A percentile compares a stretch with the other conserved stretches of the same genome.
Conservation (phyloP, 164 flowering plant genomes). For the Macadamia integrifolia region DNA sequence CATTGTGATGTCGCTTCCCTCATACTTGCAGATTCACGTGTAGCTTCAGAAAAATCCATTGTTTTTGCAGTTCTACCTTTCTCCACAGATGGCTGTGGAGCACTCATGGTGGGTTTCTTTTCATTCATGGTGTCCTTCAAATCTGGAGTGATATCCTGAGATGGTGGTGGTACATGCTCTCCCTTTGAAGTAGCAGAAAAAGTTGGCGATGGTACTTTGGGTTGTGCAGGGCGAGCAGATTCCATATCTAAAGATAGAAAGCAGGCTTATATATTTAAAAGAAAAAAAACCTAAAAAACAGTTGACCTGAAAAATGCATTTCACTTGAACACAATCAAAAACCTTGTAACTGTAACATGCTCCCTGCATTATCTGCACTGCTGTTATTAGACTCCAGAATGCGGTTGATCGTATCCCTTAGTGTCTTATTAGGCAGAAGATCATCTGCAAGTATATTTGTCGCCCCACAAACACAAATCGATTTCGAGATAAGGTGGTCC, state of each 20-base stretch:
- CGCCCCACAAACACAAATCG: slow-evolving; percentile 82
- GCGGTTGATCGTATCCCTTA: slow-evolving; percentile 82
- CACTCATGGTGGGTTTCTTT: slow-evolving; percentile 24
- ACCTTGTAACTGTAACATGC: slow-evolving; percentile 77
- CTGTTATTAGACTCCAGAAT: slow-evolving; percentile 80
- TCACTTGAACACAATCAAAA: slow-evolving; percentile 4
- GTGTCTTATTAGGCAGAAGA: slow-evolving; percentile 88
- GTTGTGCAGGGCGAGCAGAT: slow-evolving; percentile 61
- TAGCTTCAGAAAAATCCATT: slow-evolving; percentile 62
- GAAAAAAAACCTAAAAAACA: neutral
- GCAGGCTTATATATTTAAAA: no score
- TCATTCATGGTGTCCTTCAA: slow-evolving; percentile 29
- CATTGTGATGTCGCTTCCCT: slow-evolving; percentile 70
- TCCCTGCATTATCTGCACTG: slow-evolving; percentile 82
- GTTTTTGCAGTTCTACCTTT: slow-evolving; percentile 27
- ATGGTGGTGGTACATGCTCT: slow-evolving; percentile 28
- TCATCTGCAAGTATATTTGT: slow-evolving; percentile 87
- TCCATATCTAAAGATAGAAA: slow-evolving; percentile 54
- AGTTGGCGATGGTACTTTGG: slow-evolving; percentile 66
- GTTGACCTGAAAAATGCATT: neutral
- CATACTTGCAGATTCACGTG: slow-evolving; percentile 51
- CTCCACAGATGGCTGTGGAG: slow-evolving; percentile 31
- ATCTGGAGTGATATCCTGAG: slow-evolving; percentile 27
- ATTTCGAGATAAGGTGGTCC: slow-evolving; percentile 68
- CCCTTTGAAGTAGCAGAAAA: slow-evolving; percentile 69